A percentile compares a stretch with the other conserved stretches of the same genome.
Conservation (phyloP, 2,329 filamentous ascomycete genomes). For the Cladosporium velox region DNA sequence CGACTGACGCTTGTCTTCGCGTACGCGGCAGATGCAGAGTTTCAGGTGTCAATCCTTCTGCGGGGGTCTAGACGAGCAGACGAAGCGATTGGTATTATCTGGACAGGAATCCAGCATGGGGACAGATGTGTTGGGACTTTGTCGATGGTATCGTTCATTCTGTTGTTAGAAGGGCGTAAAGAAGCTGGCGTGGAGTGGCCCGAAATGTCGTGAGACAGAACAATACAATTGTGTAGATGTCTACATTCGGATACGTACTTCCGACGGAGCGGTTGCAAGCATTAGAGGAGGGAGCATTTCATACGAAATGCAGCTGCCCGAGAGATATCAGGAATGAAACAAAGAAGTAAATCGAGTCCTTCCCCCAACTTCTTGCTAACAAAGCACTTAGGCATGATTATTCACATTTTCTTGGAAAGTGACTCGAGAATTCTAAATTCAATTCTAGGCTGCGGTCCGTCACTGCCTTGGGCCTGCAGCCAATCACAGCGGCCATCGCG, state of each 20-base stretch:
- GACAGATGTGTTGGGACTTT: not conserved
- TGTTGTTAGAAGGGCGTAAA: not conserved
- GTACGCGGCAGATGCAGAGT: conserved; percentile 8
- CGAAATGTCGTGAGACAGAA: not conserved
- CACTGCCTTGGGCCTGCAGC: not conserved
- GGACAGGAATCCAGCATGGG: not conserved
- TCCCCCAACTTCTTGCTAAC: not conserved
- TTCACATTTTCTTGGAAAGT: not conserved
- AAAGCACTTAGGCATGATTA: conserved; percentile 2
- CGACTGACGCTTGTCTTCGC: conserved; percentile 6
- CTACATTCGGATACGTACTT: not conserved
- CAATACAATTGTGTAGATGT: not conserved
- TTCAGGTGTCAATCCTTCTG: not conserved
- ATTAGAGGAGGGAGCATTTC: not conserved
- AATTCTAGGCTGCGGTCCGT: conserved; percentile 9
- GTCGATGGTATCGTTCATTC: not conserved
- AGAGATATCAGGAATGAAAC: not conserved
- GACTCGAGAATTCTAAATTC: not conserved
- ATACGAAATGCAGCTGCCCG: not conserved
- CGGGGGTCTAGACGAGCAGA: not conserved
- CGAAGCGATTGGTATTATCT: not conserved
- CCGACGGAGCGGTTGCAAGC: not conserved
- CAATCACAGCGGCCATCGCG: conserved; percentile 11
- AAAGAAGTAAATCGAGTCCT: not conserved
- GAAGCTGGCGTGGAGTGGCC: not conserved